These are phyloP conservation scores for Hibiscus mutabilis DNA, from an alignment of 345 rosid species.

Conservation along the genomic window DNA sequence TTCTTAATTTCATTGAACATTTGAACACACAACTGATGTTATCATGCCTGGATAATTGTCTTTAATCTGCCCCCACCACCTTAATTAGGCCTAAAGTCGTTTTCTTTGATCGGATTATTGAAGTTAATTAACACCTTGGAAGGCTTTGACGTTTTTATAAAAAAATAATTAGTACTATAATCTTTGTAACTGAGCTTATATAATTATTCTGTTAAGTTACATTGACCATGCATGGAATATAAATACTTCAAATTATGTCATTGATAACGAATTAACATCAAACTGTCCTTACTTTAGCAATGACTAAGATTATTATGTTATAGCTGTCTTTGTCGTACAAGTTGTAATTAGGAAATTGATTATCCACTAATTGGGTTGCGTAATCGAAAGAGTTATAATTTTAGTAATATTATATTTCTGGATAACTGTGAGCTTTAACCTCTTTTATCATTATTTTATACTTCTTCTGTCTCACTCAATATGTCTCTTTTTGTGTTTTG, in stretches of 20 bases:
- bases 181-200: neutral
- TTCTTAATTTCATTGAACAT: too few relatives aligned
- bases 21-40: neutral
- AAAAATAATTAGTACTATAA: neutral
- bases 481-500: too few relatives aligned
- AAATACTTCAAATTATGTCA: neutral
- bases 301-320: neutral
- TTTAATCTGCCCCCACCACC: neutral
- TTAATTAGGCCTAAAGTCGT: neutral
- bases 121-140: neutral
- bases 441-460: neutral
- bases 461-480: too few relatives aligned
- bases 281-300: neutral
- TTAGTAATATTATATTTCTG: neutral
- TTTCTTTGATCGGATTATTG: neutral
- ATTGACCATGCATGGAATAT: neutral
- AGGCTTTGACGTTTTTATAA: neutral
- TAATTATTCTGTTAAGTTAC: neutral
- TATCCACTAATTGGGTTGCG: neutral
- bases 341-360: neutral
- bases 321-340: slow-evolving; percentile 2
- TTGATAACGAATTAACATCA: neutral
- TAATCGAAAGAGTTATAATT: neutral
- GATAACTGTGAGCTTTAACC: neutral
- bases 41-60: neutral